Percentiles rank a stretch among this genome's conserved stretches.
phyloP scores from a whole-genome alignment of 208 protist genomes.

The Naegleria gruberi region DNA sequence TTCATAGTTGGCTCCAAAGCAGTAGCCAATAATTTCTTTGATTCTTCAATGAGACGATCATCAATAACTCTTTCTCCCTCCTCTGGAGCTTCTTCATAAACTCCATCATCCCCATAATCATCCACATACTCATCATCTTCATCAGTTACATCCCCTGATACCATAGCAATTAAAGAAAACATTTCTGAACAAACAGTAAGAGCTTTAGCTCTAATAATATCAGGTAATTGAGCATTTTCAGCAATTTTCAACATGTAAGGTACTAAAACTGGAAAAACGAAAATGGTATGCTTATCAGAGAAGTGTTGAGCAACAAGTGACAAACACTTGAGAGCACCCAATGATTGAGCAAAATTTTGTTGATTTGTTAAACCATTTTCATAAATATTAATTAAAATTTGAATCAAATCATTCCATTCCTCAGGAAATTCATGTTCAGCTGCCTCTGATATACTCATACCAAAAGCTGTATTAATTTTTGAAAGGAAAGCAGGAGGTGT shows the following conservation, averaged over 20 bases:
- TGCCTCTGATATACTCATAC: background rate
- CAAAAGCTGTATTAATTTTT: background rate
- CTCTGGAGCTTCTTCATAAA: background rate
- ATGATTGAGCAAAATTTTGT: background rate
- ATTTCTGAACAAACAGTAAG: background rate
- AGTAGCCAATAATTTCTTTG: background rate
- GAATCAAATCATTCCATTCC: background rate
- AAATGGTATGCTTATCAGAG: background rate
- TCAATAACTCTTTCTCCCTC: background rate
- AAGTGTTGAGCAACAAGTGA: background rate
- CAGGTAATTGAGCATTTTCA: background rate
- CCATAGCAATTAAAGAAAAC: background rate
- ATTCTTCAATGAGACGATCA: background rate
- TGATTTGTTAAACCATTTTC: background rate
- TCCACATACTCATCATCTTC: background rate
- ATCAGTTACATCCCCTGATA: background rate
- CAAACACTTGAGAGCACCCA: background rate
- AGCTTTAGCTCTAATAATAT: background rate
- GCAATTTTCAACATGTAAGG: background rate
- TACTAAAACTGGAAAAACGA: background rate
- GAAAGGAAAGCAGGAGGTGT: background rate
- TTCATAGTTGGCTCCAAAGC: background rate
- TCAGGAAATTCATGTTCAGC: constrained; percentile 11
- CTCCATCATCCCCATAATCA: background rate
- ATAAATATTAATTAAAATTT: background rate